Conservation (phyloP, 2,329 filamentous ascomycete species). For the Neofusicoccum cordaticola region DNA sequence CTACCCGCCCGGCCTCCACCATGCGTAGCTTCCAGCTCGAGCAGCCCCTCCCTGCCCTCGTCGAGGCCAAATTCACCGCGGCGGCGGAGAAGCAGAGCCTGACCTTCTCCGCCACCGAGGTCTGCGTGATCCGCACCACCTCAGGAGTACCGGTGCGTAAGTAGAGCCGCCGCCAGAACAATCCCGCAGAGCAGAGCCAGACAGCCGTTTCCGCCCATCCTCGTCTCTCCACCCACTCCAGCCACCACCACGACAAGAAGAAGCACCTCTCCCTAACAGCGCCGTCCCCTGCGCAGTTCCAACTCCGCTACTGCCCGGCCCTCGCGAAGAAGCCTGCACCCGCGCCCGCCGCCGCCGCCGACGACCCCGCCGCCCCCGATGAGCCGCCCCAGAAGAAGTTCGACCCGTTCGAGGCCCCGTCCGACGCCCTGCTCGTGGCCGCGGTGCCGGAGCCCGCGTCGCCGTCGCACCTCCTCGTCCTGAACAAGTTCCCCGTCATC, state of each 20-base stretch:
- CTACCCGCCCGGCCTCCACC: slow-evolving; percentile 14
- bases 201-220: too few species aligned
- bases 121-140: slow-evolving; percentile 37
- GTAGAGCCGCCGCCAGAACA: slow-evolving; percentile 2
- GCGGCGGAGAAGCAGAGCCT: slow-evolving; percentile 36
- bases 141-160: slow-evolving; percentile 36
- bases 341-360: slow-evolving; percentile 2
- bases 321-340: slow-evolving; percentile 62
- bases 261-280: slow-evolving; percentile 7
- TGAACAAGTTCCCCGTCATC: slow-evolving; percentile 75
- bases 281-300: slow-evolving; percentile 53
- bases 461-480: slow-evolving; percentile 60
- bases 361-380: slow-evolving; percentile 12
- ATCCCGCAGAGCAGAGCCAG: slow-evolving; percentile 11
- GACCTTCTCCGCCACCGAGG: slow-evolving; percentile 40
- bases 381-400: slow-evolving; percentile 23
- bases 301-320: slow-evolving; percentile 68
- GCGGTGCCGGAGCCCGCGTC: slow-evolving; percentile 40
- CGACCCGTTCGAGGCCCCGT: slow-evolving; percentile 65
- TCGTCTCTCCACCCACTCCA: not conserved
- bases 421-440: slow-evolving; percentile 53
- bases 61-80: slow-evolving; percentile 35
- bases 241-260: not conserved
- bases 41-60: slow-evolving; percentile 35
- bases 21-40: slow-evolving; percentile 33